Conservation (phyloP, 805 yeast genomes). For the Barnettozyma wickerhamii region DNA sequence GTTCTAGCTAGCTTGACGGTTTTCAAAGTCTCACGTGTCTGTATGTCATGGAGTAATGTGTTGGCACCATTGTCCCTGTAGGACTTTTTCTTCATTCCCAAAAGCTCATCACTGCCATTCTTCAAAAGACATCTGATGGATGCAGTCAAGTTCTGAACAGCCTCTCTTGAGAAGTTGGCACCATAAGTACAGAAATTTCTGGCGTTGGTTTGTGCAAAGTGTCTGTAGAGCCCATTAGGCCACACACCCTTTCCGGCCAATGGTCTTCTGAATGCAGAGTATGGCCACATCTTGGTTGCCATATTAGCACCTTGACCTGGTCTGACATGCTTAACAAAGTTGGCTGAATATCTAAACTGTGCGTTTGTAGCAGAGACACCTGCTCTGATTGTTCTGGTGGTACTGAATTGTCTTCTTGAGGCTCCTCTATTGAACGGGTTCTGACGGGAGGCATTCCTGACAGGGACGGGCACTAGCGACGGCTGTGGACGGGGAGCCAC, state of each 20-base stretch:
- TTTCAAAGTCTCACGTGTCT: conserved; percentile 1
- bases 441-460: conserved; percentile 19
- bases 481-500: conserved; percentile 31
- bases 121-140: conserved; percentile 38
- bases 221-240: conserved; percentile 30
- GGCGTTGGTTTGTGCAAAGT: conserved; percentile 32
- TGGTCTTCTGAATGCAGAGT: conserved; percentile 22
- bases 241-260: conserved; percentile 21
- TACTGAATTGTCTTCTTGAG: conserved; percentile 26
- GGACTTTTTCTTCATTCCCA: conserved; percentile 20
- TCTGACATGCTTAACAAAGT: conserved; percentile 1
- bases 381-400: conserved; percentile 11
- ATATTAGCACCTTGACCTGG: conserved; percentile 2
- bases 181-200: conserved; percentile 38
- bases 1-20: conserved; percentile 30
- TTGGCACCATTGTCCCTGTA: conserved; percentile 26
- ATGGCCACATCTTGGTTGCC: conserved; percentile 21
- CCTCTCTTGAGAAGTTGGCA: conserved; percentile 43
- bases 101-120: conserved; percentile 27
- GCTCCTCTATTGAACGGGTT: conserved; percentile 13
- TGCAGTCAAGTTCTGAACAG: conserved; percentile 52
- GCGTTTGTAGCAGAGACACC: conserved; percentile 4
- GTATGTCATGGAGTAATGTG: not conserved
- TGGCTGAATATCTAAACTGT: conserved; percentile 8
- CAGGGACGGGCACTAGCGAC: conserved; percentile 37